Percentiles rank a stretch among this genome's conserved stretches.
These are phyloP conservation scores for Podaxis sp. DNA, from an alignment of 768 basidiomycete species.

Conservation along the genomic window DNA sequence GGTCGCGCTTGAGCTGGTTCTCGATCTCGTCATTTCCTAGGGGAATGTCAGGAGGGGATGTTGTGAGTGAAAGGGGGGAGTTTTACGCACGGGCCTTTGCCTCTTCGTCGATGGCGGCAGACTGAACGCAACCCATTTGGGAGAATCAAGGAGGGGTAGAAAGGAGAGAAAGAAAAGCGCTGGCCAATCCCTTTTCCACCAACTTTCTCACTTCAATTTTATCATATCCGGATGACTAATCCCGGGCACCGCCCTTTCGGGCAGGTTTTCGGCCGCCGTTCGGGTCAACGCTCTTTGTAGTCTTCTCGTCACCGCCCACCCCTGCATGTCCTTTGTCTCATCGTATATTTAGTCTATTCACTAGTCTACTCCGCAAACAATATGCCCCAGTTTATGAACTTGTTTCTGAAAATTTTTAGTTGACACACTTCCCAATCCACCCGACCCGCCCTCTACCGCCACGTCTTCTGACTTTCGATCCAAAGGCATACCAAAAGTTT, in stretches of 20 bases:
- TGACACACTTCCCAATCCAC: neutral
- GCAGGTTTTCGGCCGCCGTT: neutral
- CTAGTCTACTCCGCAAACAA: neutral
- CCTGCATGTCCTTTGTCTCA: neutral
- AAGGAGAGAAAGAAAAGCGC: slow-evolving; percentile 7
- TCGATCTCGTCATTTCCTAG: slow-evolving; percentile 93
- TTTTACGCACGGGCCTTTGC: slow-evolving; percentile 78
- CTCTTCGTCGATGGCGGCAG: slow-evolving; percentile 69
- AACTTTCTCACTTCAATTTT: slow-evolving; percentile 7
- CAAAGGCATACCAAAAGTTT: neutral
- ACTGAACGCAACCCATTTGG: slow-evolving; percentile 74
- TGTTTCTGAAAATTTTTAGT: neutral
- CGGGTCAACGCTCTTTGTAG: neutral
- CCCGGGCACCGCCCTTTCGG: neutral
- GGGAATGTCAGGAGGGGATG: neutral
- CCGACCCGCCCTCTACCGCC: neutral
- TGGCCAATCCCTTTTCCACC: slow-evolving; percentile 3
- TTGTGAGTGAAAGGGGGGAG: neutral
- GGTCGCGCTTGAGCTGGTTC: slow-evolving; percentile 85
- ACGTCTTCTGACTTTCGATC: no score
- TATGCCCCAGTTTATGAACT: neutral
- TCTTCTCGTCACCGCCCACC: neutral
- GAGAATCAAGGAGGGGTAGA: slow-evolving; percentile 8
- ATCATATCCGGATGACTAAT: slow-evolving; percentile 6
- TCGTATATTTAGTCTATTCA: neutral